phyloP scores from a whole-genome alignment of 257 asterid genomes.

The Gentiana straminea region DNA sequence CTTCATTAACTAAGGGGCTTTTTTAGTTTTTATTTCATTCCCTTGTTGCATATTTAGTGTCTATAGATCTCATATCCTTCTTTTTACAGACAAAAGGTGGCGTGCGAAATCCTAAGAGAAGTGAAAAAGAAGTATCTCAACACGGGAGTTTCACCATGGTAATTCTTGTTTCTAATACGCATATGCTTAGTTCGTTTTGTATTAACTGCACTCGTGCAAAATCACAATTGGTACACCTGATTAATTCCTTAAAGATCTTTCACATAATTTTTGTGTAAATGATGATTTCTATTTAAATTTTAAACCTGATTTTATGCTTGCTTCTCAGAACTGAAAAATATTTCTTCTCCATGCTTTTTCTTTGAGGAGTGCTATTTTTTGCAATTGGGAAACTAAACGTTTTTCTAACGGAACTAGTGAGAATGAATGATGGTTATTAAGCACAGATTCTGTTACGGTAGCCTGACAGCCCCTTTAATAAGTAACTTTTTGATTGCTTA shows the following conservation, averaged over 20 bases:
- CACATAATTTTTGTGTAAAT: not conserved
- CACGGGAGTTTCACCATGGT: constrained; percentile 72
- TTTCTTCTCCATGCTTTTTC: too few species aligned
- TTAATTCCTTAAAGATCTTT: too few species aligned
- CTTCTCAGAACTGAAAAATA: too few species aligned
- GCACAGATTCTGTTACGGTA: not conserved
- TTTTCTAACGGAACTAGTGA: too few species aligned
- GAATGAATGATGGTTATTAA: not conserved
- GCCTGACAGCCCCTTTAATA: too few species aligned
- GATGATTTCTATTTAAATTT: too few species aligned
- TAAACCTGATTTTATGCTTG: too few species aligned
- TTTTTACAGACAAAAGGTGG: constrained; percentile 52
- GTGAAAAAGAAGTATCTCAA: constrained; percentile 26
- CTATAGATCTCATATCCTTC: constrained; percentile 2
- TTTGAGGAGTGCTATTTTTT: not conserved
- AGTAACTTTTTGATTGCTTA: too few species aligned
- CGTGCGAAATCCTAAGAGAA: constrained; percentile 38
- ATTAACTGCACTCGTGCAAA: not conserved
- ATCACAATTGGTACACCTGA: too few species aligned
- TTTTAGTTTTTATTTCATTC: not conserved
- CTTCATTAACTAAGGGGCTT: not conserved
- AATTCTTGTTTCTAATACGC: constrained; percentile 1
- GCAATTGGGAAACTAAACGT: too few species aligned
- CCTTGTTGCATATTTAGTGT: not conserved
- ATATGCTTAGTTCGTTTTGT: not conserved